phyloP scores from a whole-genome alignment of 2,329 filamentous ascomycete species.

The Fusarium sp. region DNA sequence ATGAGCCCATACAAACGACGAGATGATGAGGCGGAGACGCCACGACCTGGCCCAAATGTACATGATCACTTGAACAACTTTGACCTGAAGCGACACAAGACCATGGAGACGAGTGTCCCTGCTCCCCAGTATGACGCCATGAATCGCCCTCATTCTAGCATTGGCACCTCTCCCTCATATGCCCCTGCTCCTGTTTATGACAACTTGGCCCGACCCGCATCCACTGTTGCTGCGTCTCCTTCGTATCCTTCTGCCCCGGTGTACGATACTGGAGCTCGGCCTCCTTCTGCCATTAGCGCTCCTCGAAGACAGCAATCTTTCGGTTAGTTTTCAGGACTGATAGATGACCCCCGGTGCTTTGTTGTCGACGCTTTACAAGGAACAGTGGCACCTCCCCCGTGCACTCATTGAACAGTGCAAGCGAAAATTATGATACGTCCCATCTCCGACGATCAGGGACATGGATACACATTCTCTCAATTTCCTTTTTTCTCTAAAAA shows the following conservation, averaged over 20 bases:
- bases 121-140: constrained; percentile 61
- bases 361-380: not conserved
- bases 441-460: not conserved
- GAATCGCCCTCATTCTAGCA: constrained; percentile 57
- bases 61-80: constrained; percentile 55
- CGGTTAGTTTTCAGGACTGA: not conserved
- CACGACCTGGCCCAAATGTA: constrained; percentile 67
- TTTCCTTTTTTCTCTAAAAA: constrained; percentile 25
- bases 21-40: constrained; percentile 67
- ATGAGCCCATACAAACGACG: constrained; percentile 55
- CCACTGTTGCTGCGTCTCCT: constrained; percentile 21
- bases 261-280: constrained; percentile 61
- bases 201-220: constrained; percentile 16
- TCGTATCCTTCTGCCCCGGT: constrained; percentile 51
- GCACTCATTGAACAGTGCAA: constrained; percentile 1
- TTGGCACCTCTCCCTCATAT: constrained; percentile 49
- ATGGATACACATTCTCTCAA: constrained; percentile 32
- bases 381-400: constrained; percentile 2
- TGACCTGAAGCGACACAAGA: constrained; percentile 82
- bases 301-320: constrained; percentile 51
- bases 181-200: constrained; percentile 18
- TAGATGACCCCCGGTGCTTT: not conserved
- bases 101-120: constrained; percentile 68
- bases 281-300: constrained; percentile 56
- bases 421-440: constrained; percentile 12